Evolutionary conservation across 352 stramenopile genomes (phyloP).

Genomic region (Pythium dissimile): DNA sequence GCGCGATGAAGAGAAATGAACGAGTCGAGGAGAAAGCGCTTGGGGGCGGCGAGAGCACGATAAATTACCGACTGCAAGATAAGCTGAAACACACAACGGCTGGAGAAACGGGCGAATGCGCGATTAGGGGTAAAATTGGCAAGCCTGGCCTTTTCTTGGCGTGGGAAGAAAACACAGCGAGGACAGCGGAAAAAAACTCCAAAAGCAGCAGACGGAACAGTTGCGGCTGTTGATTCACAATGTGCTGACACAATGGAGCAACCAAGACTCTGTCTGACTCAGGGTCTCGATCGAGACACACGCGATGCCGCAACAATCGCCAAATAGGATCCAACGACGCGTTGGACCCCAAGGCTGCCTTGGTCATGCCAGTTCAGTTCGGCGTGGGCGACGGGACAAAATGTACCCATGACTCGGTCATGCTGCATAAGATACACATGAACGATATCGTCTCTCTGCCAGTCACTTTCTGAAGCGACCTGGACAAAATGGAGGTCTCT

Average conservation of each 20-base stretch:
- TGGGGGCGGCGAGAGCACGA: not conserved
- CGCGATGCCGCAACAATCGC: slow-evolving; percentile 13
- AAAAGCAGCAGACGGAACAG: slow-evolving; percentile 4
- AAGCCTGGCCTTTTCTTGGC: too few species aligned
- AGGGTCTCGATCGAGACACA: not conserved
- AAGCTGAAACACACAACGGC: not conserved
- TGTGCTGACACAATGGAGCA: too few species aligned
- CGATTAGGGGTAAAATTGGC: slow-evolving; percentile 1
- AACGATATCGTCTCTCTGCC: too few species aligned
- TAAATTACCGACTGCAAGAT: not conserved
- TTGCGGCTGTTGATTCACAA: too few species aligned
- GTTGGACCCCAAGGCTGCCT: too few species aligned
- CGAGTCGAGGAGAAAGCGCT: too few species aligned
- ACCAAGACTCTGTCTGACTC: too few species aligned
- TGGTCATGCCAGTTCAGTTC: too few species aligned
- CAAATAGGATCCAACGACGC: not conserved
- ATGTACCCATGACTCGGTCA: not conserved
- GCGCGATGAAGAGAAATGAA: slow-evolving; percentile 27
- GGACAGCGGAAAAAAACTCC: not conserved
- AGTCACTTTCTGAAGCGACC: too few species aligned
- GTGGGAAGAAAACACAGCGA: not conserved
- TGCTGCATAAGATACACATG: too few species aligned
- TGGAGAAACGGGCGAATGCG: slow-evolving; percentile 1
- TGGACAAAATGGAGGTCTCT: too few species aligned
- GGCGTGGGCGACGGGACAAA: too few species aligned